A percentile compares a stretch with the other conserved stretches of the same genome.
Conservation (phyloP, 2,329 filamentous ascomycete genomes). For the Penicillium sp. region DNA sequence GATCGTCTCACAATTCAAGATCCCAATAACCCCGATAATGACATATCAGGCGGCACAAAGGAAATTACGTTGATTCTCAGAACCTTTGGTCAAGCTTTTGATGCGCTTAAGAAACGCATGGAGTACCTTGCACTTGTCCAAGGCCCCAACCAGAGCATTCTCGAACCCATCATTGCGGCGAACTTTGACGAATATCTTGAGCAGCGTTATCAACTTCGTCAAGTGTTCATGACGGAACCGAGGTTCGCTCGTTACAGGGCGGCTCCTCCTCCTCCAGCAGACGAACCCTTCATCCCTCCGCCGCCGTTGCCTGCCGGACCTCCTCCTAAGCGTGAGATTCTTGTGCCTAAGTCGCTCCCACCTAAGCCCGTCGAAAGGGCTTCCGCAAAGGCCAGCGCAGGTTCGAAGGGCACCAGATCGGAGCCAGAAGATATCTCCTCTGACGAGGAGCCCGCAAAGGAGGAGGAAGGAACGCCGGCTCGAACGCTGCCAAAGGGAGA, state of each 20-base stretch:
- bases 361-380: background rate
- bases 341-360: background rate
- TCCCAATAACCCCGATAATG: conserved; percentile 78
- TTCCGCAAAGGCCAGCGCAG: background rate
- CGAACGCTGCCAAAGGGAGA: conserved; percentile 27
- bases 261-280: conserved; percentile 16
- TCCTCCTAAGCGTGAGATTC: background rate
- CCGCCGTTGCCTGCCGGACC: conserved; percentile 20
- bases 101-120: conserved; percentile 58
- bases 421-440: conserved; percentile 8
- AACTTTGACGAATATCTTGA: conserved; percentile 71
- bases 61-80: conserved; percentile 64
- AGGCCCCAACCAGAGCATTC: conserved; percentile 52
- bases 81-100: conserved; percentile 65
- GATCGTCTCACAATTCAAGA: conserved; percentile 83
- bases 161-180: conserved; percentile 68
- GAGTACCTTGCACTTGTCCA: conserved; percentile 22
- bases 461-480: conserved; percentile 7
- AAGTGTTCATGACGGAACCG: conserved; percentile 47
- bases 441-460: background rate
- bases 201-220: conserved; percentile 62
- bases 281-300: conserved; percentile 17
- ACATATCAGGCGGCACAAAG: conserved; percentile 81
- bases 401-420: background rate
- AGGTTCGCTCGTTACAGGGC: conserved; percentile 34